Evolutionary conservation across 2,329 filamentous ascomycete genomes (phyloP).

Genomic region (Phyllosticta ampelicida): DNA sequence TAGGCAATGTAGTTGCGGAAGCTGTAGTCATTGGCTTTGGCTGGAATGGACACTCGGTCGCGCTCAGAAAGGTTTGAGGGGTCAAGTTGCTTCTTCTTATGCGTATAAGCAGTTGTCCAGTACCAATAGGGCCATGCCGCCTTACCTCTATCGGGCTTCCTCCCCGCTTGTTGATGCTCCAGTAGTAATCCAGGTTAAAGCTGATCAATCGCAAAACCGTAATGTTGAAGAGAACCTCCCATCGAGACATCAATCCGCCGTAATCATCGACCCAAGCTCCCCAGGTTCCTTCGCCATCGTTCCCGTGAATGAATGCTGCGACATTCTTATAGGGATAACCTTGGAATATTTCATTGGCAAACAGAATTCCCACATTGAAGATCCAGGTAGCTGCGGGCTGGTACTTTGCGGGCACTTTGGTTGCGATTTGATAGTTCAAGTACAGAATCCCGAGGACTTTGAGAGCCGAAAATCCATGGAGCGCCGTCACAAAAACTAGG

Average conservation of each 20-base stretch:
- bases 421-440: constrained; percentile 72
- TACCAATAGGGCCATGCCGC: constrained; percentile 3
- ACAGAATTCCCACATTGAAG: constrained; percentile 78
- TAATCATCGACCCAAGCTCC: constrained; percentile 66
- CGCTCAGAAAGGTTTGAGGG: constrained; percentile 75
- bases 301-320: constrained; percentile 35
- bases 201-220: constrained; percentile 87
- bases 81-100: constrained; percentile 97
- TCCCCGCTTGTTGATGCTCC: constrained; percentile 60
- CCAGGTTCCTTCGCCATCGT: constrained; percentile 40
- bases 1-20: constrained; percentile 88
- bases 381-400: constrained; percentile 73
- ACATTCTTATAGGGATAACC: constrained; percentile 62
- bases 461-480: constrained; percentile 76
- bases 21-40: constrained; percentile 57
- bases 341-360: constrained; percentile 73
- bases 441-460: constrained; percentile 76
- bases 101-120: constrained; percentile 45
- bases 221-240: constrained; percentile 97
- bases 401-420: constrained; percentile 54
- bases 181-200: constrained; percentile 96
- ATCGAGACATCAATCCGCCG: constrained; percentile 74
- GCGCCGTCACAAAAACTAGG: constrained; percentile 60
- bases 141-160: constrained; percentile 72
- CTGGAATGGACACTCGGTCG: constrained; percentile 71